phyloP scores from a whole-genome alignment of 306 rosid species.

The Vigna hirtella region DNA sequence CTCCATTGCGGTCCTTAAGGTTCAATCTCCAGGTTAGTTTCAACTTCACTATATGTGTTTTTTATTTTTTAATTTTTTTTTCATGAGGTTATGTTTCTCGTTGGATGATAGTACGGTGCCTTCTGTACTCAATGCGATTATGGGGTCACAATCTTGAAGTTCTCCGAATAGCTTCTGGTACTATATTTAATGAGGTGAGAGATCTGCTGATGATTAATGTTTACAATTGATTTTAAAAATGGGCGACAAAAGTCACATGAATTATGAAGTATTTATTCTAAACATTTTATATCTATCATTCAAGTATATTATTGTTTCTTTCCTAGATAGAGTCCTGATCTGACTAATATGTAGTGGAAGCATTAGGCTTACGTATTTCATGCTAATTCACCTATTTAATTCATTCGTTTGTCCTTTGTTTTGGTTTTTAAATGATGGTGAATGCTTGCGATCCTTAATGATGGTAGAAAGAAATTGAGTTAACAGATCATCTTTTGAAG shows the following conservation, averaged over 20 bases:
- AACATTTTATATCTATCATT: not conserved
- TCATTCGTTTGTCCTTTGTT: not conserved
- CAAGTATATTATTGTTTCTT: constrained; percentile 11
- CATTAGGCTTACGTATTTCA: not conserved
- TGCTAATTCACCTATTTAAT: not conserved
- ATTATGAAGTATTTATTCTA: constrained; percentile 7
- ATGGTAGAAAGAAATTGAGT: too few species aligned
- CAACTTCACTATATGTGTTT: constrained; percentile 24
- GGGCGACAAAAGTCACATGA: not conserved
- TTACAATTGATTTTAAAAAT: not conserved
- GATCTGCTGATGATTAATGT: constrained; percentile 20
- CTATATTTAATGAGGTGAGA: constrained; percentile 87
- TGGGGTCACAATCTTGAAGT: constrained; percentile 88
- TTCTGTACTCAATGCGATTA: constrained; percentile 89
- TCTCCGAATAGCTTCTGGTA: constrained; percentile 89
- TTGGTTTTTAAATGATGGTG: not conserved
- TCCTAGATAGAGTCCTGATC: not conserved
- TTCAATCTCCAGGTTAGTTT: constrained; percentile 85
- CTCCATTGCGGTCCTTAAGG: constrained; percentile 60
- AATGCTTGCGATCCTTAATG: not conserved
- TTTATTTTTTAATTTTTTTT: not conserved
- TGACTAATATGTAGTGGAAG: not conserved
- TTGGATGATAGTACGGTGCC: constrained; percentile 69
- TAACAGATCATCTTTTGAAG: too few species aligned
- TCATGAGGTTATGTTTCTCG: constrained; percentile 29